phyloP scores from a whole-genome alignment of 140 eudicot genomes.

The Senecio squalidus region DNA sequence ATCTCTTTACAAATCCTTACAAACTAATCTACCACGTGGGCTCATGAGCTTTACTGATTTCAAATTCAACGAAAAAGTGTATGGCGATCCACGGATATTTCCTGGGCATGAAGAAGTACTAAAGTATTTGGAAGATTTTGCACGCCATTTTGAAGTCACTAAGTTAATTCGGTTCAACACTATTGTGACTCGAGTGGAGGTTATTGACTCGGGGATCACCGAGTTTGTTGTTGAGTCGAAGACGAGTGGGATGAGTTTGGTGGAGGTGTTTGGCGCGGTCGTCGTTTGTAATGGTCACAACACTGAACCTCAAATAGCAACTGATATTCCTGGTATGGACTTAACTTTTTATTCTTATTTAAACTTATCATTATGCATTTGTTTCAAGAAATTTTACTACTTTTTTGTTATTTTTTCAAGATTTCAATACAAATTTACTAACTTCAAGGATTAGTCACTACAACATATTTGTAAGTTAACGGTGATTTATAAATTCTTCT shows the following conservation, averaged over 20 bases:
- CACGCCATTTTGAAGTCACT: conserved; percentile 28
- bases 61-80: conserved; percentile 19
- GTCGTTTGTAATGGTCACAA: conserved; percentile 36
- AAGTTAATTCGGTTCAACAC: conserved; percentile 44
- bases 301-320: conserved; percentile 25
- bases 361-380: background rate
- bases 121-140: conserved; percentile 38
- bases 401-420: background rate
- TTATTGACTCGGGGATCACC: conserved; percentile 11
- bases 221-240: conserved; percentile 34
- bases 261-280: conserved; percentile 37
- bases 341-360: background rate
- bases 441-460: no score
- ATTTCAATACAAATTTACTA: no score
- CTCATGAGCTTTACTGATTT: conserved; percentile 56
- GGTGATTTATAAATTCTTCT: no score
- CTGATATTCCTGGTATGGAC: conserved; percentile 27
- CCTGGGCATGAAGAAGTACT: conserved; percentile 53
- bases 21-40: conserved; percentile 44
- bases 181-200: conserved; percentile 48
- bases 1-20: conserved; percentile 39
- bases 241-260: conserved; percentile 12
- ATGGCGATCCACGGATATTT: conserved; percentile 22
- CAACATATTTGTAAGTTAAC: no score
- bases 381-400: background rate